These are phyloP conservation scores for Calamus simplicifolius DNA, from an alignment of 176 grass and related monocot species.

Conservation along the genomic window DNA sequence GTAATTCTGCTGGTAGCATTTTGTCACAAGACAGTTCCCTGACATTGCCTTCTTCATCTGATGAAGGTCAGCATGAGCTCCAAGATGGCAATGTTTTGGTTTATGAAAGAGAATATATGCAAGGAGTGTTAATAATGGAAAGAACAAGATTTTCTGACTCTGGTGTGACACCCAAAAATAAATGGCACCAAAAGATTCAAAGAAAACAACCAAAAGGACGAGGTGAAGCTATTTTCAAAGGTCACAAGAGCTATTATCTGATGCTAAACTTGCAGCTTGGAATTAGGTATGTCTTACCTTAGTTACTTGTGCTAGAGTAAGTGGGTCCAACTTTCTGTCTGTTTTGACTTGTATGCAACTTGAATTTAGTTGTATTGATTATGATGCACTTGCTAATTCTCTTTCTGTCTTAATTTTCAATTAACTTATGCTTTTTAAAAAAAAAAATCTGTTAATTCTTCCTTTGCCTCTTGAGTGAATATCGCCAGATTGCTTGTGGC, in stretches of 20 bases:
- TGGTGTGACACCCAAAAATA: conserved; percentile 29
- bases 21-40: conserved; percentile 38
- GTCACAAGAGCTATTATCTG: conserved; percentile 92
- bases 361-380: no score
- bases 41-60: conserved; percentile 28
- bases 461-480: no score
- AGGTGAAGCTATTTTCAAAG: conserved; percentile 87
- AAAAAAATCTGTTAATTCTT: no score
- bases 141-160: conserved; percentile 47
- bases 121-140: conserved; percentile 82
- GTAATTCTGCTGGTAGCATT: conserved; percentile 44
- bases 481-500: no score
- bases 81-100: conserved; percentile 42
- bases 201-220: conserved; percentile 44
- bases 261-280: conserved; percentile 98
- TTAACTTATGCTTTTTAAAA: no score
- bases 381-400: no score
- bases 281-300: conserved; percentile 49
- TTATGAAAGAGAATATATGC: conserved; percentile 82
- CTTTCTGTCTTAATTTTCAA: no score
- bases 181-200: conserved; percentile 40
- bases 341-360: no score
- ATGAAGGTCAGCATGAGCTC: conserved; percentile 25
- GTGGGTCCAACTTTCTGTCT: no score
- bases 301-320: no score